A percentile compares a stretch with the other conserved stretches of the same genome.
Evolutionary conservation across 352 stramenopile species (phyloP).

Genomic region (Phytophthora meadii): DNA sequence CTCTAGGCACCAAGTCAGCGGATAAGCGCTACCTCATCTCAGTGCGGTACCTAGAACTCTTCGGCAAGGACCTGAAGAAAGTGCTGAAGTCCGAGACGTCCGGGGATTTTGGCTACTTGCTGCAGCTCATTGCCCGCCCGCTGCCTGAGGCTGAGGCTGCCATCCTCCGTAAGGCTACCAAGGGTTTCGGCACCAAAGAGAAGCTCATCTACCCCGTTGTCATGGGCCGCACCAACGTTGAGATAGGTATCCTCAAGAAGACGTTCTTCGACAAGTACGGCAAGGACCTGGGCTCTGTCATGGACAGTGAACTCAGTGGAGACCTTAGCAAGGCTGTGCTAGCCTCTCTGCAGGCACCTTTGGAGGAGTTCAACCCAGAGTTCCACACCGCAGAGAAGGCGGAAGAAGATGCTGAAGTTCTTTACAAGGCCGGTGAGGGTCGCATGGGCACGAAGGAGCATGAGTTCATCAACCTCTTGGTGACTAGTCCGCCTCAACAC

Average conservation of each 20-base stretch:
- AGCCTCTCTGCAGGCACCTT: slow-evolving; percentile 63
- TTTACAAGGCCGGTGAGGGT: slow-evolving; percentile 80
- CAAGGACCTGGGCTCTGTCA: slow-evolving; percentile 62
- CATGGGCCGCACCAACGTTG: slow-evolving; percentile 70
- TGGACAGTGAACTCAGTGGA: slow-evolving; percentile 68
- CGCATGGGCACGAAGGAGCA: slow-evolving; percentile 74
- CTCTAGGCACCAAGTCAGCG: slow-evolving; percentile 63
- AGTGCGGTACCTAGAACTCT: slow-evolving; percentile 71
- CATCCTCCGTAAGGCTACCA: slow-evolving; percentile 70
- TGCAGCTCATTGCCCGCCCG: slow-evolving; percentile 58
- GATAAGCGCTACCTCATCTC: slow-evolving; percentile 74
- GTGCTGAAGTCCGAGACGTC: slow-evolving; percentile 71
- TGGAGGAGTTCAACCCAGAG: slow-evolving; percentile 58
- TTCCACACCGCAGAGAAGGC: slow-evolving; percentile 72
- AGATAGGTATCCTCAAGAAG: slow-evolving; percentile 85
- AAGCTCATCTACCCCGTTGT: slow-evolving; percentile 75
- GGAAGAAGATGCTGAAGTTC: slow-evolving; percentile 56
- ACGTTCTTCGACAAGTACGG: slow-evolving; percentile 72
- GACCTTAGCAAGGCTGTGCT: slow-evolving; percentile 83
- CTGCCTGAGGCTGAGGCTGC: slow-evolving; percentile 73
- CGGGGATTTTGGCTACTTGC: slow-evolving; percentile 70
- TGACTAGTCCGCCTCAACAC: slow-evolving; percentile 61
- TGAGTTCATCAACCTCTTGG: slow-evolving; percentile 64
- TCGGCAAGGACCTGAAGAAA: slow-evolving; percentile 58
- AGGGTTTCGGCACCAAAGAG: slow-evolving; percentile 73